Conservation (phyloP, 1,284 basidiomycete genomes). For the Rhodotorula sp. region DNA sequence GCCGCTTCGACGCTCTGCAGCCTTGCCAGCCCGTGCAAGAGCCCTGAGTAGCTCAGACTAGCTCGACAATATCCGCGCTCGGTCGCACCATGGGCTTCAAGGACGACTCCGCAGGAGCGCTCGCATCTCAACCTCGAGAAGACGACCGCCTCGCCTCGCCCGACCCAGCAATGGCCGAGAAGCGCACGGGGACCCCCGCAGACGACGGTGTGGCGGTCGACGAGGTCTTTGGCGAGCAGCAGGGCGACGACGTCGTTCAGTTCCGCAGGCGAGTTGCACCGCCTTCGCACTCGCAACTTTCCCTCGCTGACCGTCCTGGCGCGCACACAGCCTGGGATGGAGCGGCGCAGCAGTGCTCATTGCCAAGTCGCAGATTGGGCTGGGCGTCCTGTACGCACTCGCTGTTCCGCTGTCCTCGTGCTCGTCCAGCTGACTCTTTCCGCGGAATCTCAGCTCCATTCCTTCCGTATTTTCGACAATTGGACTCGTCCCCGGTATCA, state of each 20-base stretch:
- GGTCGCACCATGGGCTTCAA: too few relatives aligned
- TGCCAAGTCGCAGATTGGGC: constrained; percentile 14
- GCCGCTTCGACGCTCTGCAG: too few relatives aligned
- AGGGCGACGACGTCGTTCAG: constrained; percentile 9
- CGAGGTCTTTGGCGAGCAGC: constrained; percentile 14
- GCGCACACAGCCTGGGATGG: constrained; percentile 2
- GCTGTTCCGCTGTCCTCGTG: background rate
- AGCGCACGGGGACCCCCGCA: too few relatives aligned
- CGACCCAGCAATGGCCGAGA: too few relatives aligned
- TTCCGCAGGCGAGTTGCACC: constrained; percentile 10
- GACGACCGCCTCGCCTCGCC: too few relatives aligned
- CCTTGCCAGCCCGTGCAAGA: too few relatives aligned
- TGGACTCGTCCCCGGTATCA: constrained; percentile 13
- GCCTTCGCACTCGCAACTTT: background rate
- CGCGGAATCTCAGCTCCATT: background rate
- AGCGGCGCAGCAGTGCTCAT: background rate
- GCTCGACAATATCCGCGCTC: too few relatives aligned
- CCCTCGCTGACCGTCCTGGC: background rate
- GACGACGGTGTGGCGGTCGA: background rate
- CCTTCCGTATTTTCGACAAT: constrained; percentile 7
- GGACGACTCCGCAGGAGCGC: too few relatives aligned
- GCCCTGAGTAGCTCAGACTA: too few relatives aligned
- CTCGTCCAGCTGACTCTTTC: too few relatives aligned
- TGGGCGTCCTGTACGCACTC: constrained; percentile 7
- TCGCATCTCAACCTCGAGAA: too few relatives aligned